Evolutionary conservation across 805 yeast genomes (phyloP), one percentile per base, ranked within the genome.

Genomic region (Ogataea henricii): DNA sequence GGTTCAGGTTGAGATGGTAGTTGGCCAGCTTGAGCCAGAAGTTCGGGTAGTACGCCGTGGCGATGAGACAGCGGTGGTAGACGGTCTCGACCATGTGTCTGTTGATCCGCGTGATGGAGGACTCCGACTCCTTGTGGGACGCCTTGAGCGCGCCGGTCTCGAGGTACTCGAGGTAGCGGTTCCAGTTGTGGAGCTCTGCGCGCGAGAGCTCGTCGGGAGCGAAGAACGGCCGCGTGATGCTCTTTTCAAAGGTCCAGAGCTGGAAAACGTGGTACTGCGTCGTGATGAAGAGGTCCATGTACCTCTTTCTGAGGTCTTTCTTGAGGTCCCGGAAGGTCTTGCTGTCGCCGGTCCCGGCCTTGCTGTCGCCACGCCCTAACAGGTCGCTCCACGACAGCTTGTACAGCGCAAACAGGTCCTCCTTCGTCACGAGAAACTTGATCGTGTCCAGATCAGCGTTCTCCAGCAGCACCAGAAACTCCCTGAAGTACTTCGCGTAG

Each of bases 131-230:
- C 33, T 55, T 58, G 4, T 46, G 51, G 1, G 60, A 49, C 5
- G 46, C 23, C 39, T 57, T 62, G 17, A 66, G 43, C 14, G 52
- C 57, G 35, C 55, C 36, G 7, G 58, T 59, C 54, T 85, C 89
- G 30, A 80, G 65, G 47, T 72, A 79, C 52, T 74, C 75, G 30
- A 86, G 56, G 61, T 85, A 89, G 23, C 69, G 62, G 45, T 74
- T 78, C 82, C 96, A 85, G 9, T 67, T 70, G 16, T 74, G 76
- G 17, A 84, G 58, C 54, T 85, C 87, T 58, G 59, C 51, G 63
- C 76, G 52, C 52, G 62, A 40, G 22, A 66, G 54, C 27, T 61
- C 53, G 71, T 64, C 58, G 1, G 73, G 69, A 22, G 65, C 67
- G 53, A 60, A 76, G 51, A 66, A 75, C 6, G 72, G 73, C 8